Conservation (phyloP, 306 rosid genomes). For the Amphicarpaea edgeworthii region DNA sequence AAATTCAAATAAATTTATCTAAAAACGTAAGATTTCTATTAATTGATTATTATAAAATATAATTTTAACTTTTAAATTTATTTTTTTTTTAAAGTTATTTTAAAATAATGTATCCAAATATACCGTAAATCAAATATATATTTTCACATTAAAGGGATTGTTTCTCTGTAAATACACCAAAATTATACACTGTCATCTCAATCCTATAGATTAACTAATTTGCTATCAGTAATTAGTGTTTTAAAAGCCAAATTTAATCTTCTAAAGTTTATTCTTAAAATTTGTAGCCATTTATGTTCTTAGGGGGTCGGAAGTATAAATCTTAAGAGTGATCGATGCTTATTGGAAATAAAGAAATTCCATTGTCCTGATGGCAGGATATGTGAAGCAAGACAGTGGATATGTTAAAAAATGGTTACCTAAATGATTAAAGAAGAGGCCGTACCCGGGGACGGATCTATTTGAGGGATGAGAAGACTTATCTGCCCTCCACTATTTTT, state of each 20-base stretch:
- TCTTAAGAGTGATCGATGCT: not conserved
- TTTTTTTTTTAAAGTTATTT: too few species aligned
- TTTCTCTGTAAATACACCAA: too few species aligned
- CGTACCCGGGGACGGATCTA: constrained; percentile 12
- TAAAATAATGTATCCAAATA: too few species aligned
- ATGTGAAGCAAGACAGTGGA: constrained; percentile 45
- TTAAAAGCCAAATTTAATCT: not conserved
- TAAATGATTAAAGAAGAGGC: constrained; percentile 28
- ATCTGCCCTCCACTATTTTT: not conserved
- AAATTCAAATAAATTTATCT: too few species aligned
- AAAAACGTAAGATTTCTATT: too few species aligned
- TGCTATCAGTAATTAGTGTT: not conserved
- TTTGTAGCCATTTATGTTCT: constrained; percentile 31
- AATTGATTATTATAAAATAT: too few species aligned
- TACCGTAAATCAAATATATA: too few species aligned
- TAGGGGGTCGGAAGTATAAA: constrained; percentile 20
- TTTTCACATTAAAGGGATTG: too few species aligned
- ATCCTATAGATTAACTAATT: too few species aligned
- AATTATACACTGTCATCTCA: too few species aligned
- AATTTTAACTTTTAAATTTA: too few species aligned
- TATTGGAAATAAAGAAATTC: constrained; percentile 27
- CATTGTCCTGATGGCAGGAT: constrained; percentile 18
- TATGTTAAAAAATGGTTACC: constrained; percentile 50
- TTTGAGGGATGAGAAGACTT: not conserved
- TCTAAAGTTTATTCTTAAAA: not conserved